Conservation (phyloP, 306 rosid genomes). For the Cucurbita argyrosperma region DNA sequence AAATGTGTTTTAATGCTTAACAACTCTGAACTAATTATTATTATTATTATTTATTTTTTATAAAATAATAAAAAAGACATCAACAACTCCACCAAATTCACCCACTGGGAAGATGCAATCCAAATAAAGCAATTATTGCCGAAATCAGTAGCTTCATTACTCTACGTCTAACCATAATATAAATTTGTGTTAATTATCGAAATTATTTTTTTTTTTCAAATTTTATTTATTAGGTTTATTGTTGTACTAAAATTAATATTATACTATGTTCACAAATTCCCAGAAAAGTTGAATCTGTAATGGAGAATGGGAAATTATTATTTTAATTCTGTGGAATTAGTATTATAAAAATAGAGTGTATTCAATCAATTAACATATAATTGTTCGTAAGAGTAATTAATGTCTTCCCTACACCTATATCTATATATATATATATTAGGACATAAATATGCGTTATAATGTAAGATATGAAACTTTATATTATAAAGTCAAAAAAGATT, state of each 20-base stretch:
- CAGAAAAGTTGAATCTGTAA: not conserved
- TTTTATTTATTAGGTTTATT: too few species aligned
- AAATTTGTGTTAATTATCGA: too few species aligned
- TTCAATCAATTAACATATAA: not conserved
- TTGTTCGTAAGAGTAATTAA: not conserved
- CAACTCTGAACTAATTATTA: not conserved
- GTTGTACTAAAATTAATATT: too few species aligned
- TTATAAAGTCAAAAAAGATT: not conserved
- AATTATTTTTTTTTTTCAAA: too few species aligned
- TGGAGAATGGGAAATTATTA: not conserved
- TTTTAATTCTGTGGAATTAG: not conserved
- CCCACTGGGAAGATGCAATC: not conserved
- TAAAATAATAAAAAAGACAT: not conserved
- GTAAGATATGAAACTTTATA: not conserved
- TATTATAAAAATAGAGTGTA: not conserved
- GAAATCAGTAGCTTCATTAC: not conserved
- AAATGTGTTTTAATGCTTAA: not conserved
- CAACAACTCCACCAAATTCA: not conserved
- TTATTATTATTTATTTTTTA: too few species aligned
- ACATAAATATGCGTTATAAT: not conserved
- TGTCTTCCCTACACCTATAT: not conserved
- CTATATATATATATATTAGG: not conserved
- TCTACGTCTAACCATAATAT: not conserved
- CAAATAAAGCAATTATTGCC: not conserved
- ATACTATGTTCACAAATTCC: not conserved